Conservation (phyloP, 805 yeast species). For the Myxozyma geophila region DNA sequence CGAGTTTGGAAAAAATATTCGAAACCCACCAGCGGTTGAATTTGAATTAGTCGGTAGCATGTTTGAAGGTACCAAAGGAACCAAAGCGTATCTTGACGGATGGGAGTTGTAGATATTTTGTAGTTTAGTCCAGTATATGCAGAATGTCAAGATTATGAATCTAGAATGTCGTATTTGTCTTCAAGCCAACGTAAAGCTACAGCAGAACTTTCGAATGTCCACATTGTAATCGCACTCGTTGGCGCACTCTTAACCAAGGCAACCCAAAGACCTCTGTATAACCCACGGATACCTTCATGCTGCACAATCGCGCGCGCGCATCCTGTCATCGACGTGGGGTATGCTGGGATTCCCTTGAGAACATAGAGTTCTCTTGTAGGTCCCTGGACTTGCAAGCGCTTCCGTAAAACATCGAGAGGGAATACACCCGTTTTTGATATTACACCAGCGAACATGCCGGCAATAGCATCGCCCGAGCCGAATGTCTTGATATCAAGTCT, state of each 20-base stretch:
- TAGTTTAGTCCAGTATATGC: not conserved
- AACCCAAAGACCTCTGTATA: conserved; percentile 75
- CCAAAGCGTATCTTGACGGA: conserved; percentile 42
- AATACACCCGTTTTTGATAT: conserved; percentile 73
- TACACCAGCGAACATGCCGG: conserved; percentile 79
- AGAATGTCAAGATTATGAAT: conserved; percentile 5
- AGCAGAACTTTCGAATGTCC: conserved; percentile 59
- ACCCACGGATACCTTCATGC: conserved; percentile 66
- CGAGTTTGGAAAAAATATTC: conserved; percentile 48
- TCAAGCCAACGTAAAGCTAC: conserved; percentile 37
- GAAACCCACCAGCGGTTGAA: conserved; percentile 67
- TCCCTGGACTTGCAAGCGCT: conserved; percentile 70
- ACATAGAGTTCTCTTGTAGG: conserved; percentile 37
- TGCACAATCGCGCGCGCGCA: conserved; percentile 50
- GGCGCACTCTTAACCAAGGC: conserved; percentile 83
- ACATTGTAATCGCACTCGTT: conserved; percentile 61
- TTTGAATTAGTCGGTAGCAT: conserved; percentile 52
- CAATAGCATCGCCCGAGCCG: conserved; percentile 52
- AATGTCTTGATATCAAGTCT: conserved; percentile 29
- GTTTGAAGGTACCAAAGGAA: conserved; percentile 44
- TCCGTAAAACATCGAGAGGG: conserved; percentile 84
- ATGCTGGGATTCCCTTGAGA: conserved; percentile 22
- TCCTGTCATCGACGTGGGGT: conserved; percentile 41
- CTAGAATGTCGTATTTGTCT: conserved; percentile 1
- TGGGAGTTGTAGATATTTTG: conserved; percentile 16